Percentiles rank a stretch among this genome's conserved stretches.
Conservation (phyloP, 140 eudicot genomes). For the Cichorium intybus region DNA sequence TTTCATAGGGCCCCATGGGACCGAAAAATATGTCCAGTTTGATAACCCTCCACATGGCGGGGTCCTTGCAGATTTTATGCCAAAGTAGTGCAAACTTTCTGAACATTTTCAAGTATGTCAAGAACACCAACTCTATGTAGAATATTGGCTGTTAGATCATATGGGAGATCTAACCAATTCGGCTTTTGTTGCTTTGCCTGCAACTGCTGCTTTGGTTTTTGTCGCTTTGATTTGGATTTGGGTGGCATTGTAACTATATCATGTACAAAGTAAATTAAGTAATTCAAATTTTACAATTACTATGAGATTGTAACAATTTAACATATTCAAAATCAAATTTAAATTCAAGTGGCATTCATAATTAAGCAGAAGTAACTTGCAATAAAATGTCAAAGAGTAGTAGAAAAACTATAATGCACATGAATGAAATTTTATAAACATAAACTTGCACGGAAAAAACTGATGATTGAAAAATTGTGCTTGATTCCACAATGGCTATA, state of each 20-base stretch:
- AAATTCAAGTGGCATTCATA: too few relatives aligned
- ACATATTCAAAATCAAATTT: too few relatives aligned
- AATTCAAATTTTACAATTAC: too few relatives aligned
- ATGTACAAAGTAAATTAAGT: too few relatives aligned
- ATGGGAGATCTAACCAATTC: conserved; percentile 10
- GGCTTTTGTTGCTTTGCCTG: not conserved
- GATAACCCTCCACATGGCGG: conserved; percentile 43
- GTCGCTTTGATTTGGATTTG: conserved; percentile 1
- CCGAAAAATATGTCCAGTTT: conserved; percentile 12
- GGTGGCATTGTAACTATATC: conserved; percentile 8
- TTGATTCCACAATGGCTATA: not conserved
- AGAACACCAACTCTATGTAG: conserved; percentile 28
- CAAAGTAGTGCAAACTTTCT: conserved; percentile 48
- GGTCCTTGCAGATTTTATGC: conserved; percentile 41
- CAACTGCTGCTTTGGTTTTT: not conserved
- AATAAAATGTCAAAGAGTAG: too few relatives aligned
- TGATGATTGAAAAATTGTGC: not conserved
- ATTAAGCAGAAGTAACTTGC: too few relatives aligned
- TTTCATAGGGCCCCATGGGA: too few relatives aligned
- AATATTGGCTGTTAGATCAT: conserved; percentile 36
- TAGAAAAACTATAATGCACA: too few relatives aligned
- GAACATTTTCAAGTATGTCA: conserved; percentile 41
- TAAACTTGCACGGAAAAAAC: not conserved
- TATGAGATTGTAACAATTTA: too few relatives aligned
- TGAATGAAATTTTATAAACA: not conserved